Evolutionary conservation across 495 filamentous ascomycete genomes (phyloP), one percentile per base, ranked within the genome.

Genomic region (Aeminium ludgeri): DNA sequence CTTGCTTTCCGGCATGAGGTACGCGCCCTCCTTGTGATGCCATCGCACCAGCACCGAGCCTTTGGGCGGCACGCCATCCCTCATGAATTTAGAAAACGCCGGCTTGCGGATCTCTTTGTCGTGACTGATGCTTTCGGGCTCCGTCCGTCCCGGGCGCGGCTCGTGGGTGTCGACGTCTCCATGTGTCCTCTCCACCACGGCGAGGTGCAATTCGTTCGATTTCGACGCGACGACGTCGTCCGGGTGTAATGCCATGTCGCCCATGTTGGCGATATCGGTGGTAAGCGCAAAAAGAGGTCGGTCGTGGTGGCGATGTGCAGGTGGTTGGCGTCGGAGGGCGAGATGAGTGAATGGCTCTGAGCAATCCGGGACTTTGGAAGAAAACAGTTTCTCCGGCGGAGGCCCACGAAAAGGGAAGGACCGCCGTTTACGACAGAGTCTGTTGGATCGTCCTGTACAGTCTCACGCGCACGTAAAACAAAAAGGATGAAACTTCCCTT

Each of bases 101-200:
- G 42, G 27, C 7, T 40, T 34, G 15, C 40, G n/a, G 20, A 62
- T 53, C 27, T 38, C 45, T 2, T 44, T 31, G 36, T 46, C 35
- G 31, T 25, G 36, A 10, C 30, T 29, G 6, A 53, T 44, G 12
- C 15, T 19, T 8, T 25, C 19, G 8, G 13, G 19, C 12, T 55
- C 54, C 34, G 55, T 44, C 10, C 47, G 46, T 36, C 50, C 45
- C 10, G 58, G 59, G 8, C 40, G 30, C 12, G 56, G 52, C 16
- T 46, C 36, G 36, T 62, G 59, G 27, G 45, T 56, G 30, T 62
- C 56, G 35, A 62, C 50, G 28, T 60, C 58, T 23, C 34, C 47
- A 30, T 54, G 51, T 1, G 54, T 51, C 29, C 59, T 46, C 28
- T 60, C 58, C 7, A 62, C 48, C 11, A 61, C 40, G 29, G 45